Percentiles rank a stretch among this genome's conserved stretches.
Conservation (phyloP, 2,329 filamentous ascomycete species). For the Onygenales sp. region DNA sequence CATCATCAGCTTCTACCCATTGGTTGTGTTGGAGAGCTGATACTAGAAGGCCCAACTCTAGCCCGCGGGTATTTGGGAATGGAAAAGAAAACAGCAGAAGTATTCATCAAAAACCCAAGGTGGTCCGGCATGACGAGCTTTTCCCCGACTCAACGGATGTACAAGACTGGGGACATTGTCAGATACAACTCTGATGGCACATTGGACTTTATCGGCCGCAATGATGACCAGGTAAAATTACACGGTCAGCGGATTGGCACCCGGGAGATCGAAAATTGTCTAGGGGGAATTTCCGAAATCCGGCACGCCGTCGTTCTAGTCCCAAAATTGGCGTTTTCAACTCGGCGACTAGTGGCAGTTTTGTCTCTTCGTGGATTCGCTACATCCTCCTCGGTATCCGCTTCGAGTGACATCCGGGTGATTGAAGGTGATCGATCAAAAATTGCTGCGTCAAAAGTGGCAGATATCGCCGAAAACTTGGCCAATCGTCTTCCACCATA, state of each 20-base stretch:
- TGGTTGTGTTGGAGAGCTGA: constrained; percentile 26
- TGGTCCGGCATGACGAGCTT: constrained; percentile 13
- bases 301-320: not conserved
- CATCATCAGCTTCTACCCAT: constrained; percentile 26
- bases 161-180: constrained; percentile 78
- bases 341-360: not conserved
- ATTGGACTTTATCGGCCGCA: constrained; percentile 70
- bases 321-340: not conserved
- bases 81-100: constrained; percentile 22
- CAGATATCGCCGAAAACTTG: not conserved
- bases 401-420: not conserved
- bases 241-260: constrained; percentile 76
- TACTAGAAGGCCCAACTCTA: constrained; percentile 28
- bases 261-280: constrained; percentile 64
- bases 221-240: constrained; percentile 75
- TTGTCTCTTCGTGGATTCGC: not conserved
- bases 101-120: constrained; percentile 20
- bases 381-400: not conserved
- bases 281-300: not conserved
- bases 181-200: constrained; percentile 55
- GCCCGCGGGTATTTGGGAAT: constrained; percentile 32
- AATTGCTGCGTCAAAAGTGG: not conserved
- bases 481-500: constrained; percentile 6
- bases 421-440: not conserved
- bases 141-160: constrained; percentile 41